Conservation (phyloP, 495 filamentous ascomycete species). For the Apodospora peruviana region DNA sequence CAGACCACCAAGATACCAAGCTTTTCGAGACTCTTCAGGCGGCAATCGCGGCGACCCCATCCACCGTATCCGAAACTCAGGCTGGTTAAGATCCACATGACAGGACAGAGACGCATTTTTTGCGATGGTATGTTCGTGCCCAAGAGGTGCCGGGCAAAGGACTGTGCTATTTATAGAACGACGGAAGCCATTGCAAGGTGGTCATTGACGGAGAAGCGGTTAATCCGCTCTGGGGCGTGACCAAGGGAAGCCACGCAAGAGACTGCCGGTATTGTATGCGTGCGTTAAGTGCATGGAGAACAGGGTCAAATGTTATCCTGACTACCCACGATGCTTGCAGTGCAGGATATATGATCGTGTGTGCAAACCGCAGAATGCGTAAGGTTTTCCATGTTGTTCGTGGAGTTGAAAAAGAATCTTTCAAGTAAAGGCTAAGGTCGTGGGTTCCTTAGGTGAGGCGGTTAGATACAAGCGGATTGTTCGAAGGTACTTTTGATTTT, state of each 20-base stretch:
- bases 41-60: conserved; percentile 13
- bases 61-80: neutral
- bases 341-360: conserved; percentile 82
- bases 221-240: conserved; percentile 88
- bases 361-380: conserved; percentile 86
- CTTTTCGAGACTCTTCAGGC: conserved; percentile 18
- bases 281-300: conserved; percentile 90
- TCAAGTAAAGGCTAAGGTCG: too few species aligned
- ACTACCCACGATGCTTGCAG: conserved; percentile 76
- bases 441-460: too few species aligned
- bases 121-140: conserved; percentile 52
- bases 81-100: neutral
- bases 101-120: conserved; percentile 55
- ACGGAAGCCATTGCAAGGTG: conserved; percentile 76
- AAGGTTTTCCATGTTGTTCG: conserved; percentile 51
- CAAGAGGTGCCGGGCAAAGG: conserved; percentile 71
- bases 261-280: conserved; percentile 80
- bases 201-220: conserved; percentile 79
- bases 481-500: too few species aligned
- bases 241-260: conserved; percentile 84
- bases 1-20: conserved; percentile 21
- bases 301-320: conserved; percentile 94
- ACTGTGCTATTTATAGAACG: conserved; percentile 80
- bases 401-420: too few species aligned
- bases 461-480: too few species aligned